Evolutionary conservation across 169 alveolate species (phyloP), one percentile per base, ranked within the genome.

Genomic region (Plasmodium malariae): DNA sequence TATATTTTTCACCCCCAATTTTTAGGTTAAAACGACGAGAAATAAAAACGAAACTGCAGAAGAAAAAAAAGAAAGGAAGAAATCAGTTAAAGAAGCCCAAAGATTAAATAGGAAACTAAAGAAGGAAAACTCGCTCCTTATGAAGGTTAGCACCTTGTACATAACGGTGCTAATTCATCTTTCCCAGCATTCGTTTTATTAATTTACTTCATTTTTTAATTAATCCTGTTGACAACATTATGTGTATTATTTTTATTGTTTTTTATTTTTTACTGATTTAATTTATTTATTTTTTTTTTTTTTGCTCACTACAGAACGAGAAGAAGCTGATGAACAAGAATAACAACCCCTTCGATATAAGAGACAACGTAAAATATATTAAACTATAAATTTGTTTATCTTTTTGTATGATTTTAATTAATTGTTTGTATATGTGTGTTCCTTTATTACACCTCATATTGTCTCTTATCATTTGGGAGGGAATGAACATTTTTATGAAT

Each of bases 11-110:
- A 51, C 40, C 34, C 12, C 63, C 48, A 30, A 4, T 49, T 55
- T 59, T 49, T 65, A 92, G 94, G 74, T 87, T 3, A 67, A 76
- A 30, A 88, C 95, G 17, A 71, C 74, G 7, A 74, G 97, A 30
- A 74, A 67, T 28, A 95, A 92, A 73, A 92, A 88, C 49, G 97
- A 95, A 88, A 95, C 97, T 3, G 69, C 93, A 4, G 97, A 95
- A 32, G 97, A 95, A 59, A 93, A 89, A 74, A 87, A 89, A 28
- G 96, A 92, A 36, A 51, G 97, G 24, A 95, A 95, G 67, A 87
- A 87, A 26, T 88, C 95, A 14, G 96, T 95, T 6, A 95, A 95
- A 24, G 94, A 93, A 43, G 97, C 97, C 0, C 95, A 92, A 80
- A 91, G 96, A 5, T 73, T 91, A 74, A 95, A 95, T 51, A 65